Conservation (phyloP, 305 asterid genomes). For the Solanum hybrid region DNA sequence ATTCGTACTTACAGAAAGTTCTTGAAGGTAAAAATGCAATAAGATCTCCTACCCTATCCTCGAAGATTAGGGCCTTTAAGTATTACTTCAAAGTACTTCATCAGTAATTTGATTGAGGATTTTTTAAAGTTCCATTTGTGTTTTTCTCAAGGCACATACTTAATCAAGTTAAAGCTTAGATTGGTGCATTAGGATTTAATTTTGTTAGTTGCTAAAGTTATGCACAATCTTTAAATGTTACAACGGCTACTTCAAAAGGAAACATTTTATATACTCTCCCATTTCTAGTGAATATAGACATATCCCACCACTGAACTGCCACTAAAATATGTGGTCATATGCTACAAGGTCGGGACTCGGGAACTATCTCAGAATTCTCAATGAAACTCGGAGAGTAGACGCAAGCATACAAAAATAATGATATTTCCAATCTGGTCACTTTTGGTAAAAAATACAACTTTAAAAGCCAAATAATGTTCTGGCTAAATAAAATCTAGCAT, state of each 20-base stretch:
- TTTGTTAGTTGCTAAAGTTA: not conserved
- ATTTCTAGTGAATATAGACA: not conserved
- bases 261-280: not conserved
- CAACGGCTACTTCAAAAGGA: not conserved
- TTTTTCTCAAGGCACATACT: not conserved
- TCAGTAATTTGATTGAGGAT: not conserved
- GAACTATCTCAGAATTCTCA: not conserved
- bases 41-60: not conserved
- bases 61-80: not conserved
- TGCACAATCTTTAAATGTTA: not conserved
- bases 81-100: not conserved
- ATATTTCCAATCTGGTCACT: not conserved
- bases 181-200: not conserved
- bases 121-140: not conserved
- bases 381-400: not conserved
- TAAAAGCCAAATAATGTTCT: not conserved
- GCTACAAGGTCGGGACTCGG: not conserved
- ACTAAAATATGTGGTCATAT: not conserved
- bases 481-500: not conserved
- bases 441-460: not conserved
- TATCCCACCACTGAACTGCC: not conserved
- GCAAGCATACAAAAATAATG: not conserved
- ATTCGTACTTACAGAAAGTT: not conserved
- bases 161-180: not conserved
- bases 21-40: not conserved